Conservation (phyloP, 768 basidiomycete species). For the Suillus ampliporus region DNA sequence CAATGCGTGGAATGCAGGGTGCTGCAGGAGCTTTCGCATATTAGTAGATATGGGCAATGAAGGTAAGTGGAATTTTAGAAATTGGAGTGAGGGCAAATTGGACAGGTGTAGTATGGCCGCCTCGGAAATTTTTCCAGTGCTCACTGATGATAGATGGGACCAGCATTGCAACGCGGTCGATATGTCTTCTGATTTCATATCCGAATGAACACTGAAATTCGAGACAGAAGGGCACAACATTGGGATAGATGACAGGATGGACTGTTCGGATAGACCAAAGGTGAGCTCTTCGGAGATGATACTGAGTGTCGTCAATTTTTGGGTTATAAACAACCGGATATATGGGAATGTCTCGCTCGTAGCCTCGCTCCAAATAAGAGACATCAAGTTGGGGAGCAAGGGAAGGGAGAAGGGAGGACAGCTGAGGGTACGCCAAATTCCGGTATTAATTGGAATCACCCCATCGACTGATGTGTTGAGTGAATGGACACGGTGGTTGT, state of each 20-base stretch:
- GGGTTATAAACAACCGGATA: neutral
- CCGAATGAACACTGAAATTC: neutral
- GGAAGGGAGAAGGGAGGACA: no score
- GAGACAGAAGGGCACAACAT: neutral
- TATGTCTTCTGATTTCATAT: neutral
- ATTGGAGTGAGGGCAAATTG: neutral
- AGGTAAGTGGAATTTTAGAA: neutral
- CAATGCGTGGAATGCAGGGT: neutral
- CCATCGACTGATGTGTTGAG: constrained; percentile 19
- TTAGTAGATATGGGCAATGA: neutral
- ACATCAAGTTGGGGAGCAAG: no score
- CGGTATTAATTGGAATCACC: neutral
- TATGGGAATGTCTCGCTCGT: neutral
- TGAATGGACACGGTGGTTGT: no score
- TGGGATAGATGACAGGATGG: neutral
- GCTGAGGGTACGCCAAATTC: no score
- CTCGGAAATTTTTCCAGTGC: neutral
- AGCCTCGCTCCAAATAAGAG: neutral
- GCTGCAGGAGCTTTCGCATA: neutral
- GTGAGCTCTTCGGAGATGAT: neutral
- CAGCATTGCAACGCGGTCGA: neutral
- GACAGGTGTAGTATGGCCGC: neutral
- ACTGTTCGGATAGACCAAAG: constrained; percentile 1
- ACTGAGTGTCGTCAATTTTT: neutral
- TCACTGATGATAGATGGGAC: neutral